phyloP scores from a whole-genome alignment of 345 rosid species.

The Iberis pinnata region DNA sequence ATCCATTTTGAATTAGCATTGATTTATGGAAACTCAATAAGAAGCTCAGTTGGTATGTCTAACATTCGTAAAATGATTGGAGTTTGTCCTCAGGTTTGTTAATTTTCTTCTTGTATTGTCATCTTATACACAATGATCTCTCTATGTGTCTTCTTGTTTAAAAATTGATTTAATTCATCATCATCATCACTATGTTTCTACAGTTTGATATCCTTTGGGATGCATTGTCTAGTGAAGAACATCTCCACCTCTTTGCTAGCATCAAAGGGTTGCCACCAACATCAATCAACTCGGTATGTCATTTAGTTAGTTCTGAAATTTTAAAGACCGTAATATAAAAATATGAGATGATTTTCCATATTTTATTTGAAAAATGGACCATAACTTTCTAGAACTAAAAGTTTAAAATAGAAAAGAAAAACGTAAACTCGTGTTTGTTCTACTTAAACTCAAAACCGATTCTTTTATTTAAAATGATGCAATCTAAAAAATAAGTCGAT shows the following conservation, averaged over 20 bases:
- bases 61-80: slow-evolving; percentile 71
- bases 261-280: slow-evolving; percentile 70
- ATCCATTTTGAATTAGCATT: slow-evolving; percentile 41
- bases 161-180: slow-evolving; percentile 3
- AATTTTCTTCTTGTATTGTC: neutral
- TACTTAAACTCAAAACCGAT: too few species aligned
- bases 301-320: too few species aligned
- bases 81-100: slow-evolving; percentile 87
- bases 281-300: slow-evolving; percentile 52
- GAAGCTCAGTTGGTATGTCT: slow-evolving; percentile 79
- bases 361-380: too few species aligned
- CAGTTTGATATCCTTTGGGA: slow-evolving; percentile 96
- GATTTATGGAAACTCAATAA: slow-evolving; percentile 62
- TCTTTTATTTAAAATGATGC: too few species aligned
- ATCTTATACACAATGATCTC: neutral
- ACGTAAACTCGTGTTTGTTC: too few species aligned
- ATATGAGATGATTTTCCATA: too few species aligned
- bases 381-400: too few species aligned
- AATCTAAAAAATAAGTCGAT: too few species aligned
- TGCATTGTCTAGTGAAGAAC: slow-evolving; percentile 75
- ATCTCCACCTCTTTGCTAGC: slow-evolving; percentile 73
- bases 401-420: too few species aligned
- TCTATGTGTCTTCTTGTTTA: neutral
- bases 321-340: too few species aligned
- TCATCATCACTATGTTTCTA: slow-evolving; percentile 1